These are phyloP conservation scores for Penicillium sp. DNA, from an alignment of 2,329 filamentous ascomycete species.

Conservation along the genomic window DNA sequence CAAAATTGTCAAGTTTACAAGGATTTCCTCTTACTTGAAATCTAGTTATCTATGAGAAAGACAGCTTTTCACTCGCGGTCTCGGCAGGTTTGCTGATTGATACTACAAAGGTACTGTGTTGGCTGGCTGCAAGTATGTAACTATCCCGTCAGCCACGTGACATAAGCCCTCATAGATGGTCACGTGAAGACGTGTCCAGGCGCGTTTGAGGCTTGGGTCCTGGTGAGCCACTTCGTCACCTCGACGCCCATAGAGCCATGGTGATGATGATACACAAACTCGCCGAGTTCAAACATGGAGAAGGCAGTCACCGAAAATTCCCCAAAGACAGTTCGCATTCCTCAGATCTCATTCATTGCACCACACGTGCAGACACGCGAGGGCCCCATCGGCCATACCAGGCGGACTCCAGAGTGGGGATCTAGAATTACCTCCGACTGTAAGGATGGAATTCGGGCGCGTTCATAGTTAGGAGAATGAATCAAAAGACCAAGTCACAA, in stretches of 20 bases:
- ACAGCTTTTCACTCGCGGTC: not conserved
- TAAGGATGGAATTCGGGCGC: not conserved
- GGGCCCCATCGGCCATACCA: conserved; percentile 22
- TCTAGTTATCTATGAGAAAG: not conserved
- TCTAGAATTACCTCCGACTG: conserved; percentile 20
- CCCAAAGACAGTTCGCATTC: not conserved
- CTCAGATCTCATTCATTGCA: conserved; percentile 22
- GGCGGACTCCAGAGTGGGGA: conserved; percentile 21
- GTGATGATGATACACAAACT: too few relatives aligned
- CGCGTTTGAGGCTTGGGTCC: conserved; percentile 22
- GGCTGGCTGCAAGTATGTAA: not conserved
- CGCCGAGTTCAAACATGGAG: conserved; percentile 3
- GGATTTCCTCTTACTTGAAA: not conserved
- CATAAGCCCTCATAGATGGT: not conserved
- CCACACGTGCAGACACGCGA: conserved; percentile 26
- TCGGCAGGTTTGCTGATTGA: not conserved
- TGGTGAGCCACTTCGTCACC: not conserved
- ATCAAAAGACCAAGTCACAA: not conserved
- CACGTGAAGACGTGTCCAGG: conserved; percentile 27
- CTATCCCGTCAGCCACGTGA: not conserved
- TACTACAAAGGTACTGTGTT: not conserved
- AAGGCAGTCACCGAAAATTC: not conserved
- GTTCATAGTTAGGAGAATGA: conserved; percentile 6
- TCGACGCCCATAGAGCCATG: too few relatives aligned
- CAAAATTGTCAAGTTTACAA: not conserved